Conservation (phyloP, 1,139 yeast species). For the Trichomonascaceae sp. region DNA sequence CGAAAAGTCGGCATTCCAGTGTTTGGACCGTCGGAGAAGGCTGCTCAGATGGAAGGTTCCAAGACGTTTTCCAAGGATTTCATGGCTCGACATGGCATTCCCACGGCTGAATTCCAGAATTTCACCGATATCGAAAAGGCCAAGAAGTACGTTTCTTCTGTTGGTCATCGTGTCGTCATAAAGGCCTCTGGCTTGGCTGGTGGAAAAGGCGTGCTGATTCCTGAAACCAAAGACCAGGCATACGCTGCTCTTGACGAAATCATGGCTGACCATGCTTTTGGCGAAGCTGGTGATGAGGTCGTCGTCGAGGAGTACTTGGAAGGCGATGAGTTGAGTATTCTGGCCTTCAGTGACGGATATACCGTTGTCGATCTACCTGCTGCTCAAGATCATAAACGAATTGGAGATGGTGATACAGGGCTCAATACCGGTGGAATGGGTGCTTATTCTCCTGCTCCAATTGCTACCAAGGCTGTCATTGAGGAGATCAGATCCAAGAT, state of each 20-base stretch:
- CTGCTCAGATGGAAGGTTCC: constrained; percentile 96
- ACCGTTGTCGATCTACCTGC: constrained; percentile 87
- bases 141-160: constrained; percentile 54
- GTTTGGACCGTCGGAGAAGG: constrained; percentile 87
- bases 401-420: constrained; percentile 90
- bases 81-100: constrained; percentile 86
- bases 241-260: constrained; percentile 74
- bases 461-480: constrained; percentile 66
- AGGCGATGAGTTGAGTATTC: constrained; percentile 93
- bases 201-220: constrained; percentile 96
- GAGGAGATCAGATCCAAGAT: constrained; percentile 63
- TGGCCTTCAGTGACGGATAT: constrained; percentile 93
- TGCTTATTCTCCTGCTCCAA: constrained; percentile 97
- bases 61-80: constrained; percentile 91
- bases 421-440: constrained; percentile 99
- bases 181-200: constrained; percentile 99
- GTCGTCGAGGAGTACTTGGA: constrained; percentile 94
- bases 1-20: constrained; percentile 79
- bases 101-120: constrained; percentile 86
- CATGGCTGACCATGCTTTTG: constrained; percentile 87
- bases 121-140: constrained; percentile 76
- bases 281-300: constrained; percentile 91
- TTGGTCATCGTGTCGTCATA: constrained; percentile 76
- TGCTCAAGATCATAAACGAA: constrained; percentile 97
- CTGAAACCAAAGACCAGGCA: constrained; percentile 80